Base-by-base conservation (phyloP, 176 grass and related monocot genomes). In the Saccharum spontaneum region DNA sequence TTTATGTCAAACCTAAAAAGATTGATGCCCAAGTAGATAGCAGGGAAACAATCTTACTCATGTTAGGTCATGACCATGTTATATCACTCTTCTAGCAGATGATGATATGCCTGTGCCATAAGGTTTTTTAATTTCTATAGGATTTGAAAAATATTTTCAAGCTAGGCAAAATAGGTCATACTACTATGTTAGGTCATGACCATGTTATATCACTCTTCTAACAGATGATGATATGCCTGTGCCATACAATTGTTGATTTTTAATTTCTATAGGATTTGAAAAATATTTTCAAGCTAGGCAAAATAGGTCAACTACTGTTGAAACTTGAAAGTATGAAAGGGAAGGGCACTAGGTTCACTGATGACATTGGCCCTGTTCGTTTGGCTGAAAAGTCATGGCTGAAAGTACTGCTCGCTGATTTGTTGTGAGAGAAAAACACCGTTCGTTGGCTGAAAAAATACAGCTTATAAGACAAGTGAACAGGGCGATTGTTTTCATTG, bases 171-270 rank as follows among this genome's bases (percentile, higher is more conserved):
- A 15, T 7, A 24, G 50, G 55, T 33, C 43, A 72, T 34, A 68
- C 24, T n/a, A 72, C 23, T 38, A 28, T 28, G 28, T 28, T 28
- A 28, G 28, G 28, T 28, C 22, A 66, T 70, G 15, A 0, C 13
- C 11, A 45, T 22, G 12, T 33, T 57, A 46, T 50, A 37, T 44
- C 46, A 64, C 22, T 64, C 26, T 83, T 79, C 41, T 52, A 62
- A 55, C 40, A 31, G 31, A 31, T 73, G 40, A 59, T 71, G 67
- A 55, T 72, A 75, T 64, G 59, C 44, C 30, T 72, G 43, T 79
- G 64, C 67, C 80, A 69, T 83, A 54, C 67, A 50, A 41, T 64
- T 86, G 20, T 71, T 76, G 69, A 49, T 22, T 81, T 84, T 1
- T 50, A 16, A 34, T 82, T 28, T 78, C 20, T 75, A 9, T 4